Evolutionary conservation across 177 flowering plant species (phyloP).

Genomic region (Vitis hybrid): DNA sequence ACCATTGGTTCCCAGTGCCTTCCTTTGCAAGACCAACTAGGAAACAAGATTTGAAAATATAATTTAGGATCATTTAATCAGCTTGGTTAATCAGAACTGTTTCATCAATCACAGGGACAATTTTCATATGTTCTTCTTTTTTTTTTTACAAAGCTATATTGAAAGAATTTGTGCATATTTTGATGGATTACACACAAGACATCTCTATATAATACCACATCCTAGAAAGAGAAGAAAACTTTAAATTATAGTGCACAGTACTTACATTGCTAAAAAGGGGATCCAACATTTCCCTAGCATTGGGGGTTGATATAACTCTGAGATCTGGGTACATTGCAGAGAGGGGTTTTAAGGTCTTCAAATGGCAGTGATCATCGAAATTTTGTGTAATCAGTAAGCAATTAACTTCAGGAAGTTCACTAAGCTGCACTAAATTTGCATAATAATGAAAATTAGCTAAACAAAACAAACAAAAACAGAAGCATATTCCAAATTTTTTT

Average conservation of each 20-base stretch:
- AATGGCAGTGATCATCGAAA: constrained; percentile 97
- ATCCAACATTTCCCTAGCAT: constrained; percentile 72
- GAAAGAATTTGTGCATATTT: too few species aligned
- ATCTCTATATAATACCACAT: not conserved
- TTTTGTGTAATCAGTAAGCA: constrained; percentile 91
- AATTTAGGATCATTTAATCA: too few species aligned
- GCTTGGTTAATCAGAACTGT: too few species aligned
- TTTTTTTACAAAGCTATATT: too few species aligned
- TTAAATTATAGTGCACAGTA: not conserved
- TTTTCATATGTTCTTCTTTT: too few species aligned
- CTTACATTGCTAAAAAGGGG: constrained; percentile 84
- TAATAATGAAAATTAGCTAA: constrained; percentile 9
- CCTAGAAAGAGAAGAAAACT: not conserved
- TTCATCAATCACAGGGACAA: too few species aligned
- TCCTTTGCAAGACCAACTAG: too few species aligned
- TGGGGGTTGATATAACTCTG: constrained; percentile 84
- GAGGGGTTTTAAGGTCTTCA: constrained; percentile 85
- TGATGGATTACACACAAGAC: too few species aligned
- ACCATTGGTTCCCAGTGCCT: too few species aligned
- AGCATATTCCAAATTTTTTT: not conserved
- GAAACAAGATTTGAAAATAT: too few species aligned
- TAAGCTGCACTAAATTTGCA: constrained; percentile 58
- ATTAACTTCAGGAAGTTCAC: constrained; percentile 82
- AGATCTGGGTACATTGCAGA: constrained; percentile 58
- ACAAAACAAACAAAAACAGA: not conserved